phyloP scores from a whole-genome alignment of 2,329 filamentous ascomycete genomes.

The Fusarium papillatum region DNA sequence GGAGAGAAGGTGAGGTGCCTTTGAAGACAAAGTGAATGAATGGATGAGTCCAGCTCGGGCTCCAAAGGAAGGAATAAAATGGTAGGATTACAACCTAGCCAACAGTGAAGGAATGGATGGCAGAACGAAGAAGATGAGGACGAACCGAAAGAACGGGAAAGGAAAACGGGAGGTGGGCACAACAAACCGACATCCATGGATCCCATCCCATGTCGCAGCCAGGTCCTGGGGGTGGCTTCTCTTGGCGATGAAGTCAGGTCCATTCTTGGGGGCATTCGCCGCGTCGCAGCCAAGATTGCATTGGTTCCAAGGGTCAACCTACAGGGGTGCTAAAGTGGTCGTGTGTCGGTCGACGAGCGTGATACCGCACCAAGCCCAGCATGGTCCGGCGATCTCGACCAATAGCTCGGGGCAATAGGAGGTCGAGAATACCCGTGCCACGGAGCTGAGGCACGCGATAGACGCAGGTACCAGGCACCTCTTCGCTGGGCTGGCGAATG shows the following conservation, averaged over 20 bases:
- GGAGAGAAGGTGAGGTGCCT: conserved; percentile 24
- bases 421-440: conserved; percentile 36
- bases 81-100: conserved; percentile 8
- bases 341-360: conserved; percentile 28
- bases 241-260: conserved; percentile 29
- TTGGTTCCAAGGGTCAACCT: conserved; percentile 46
- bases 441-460: conserved; percentile 21
- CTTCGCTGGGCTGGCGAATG: conserved; percentile 14
- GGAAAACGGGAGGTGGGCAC: conserved; percentile 23
- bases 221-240: conserved; percentile 18
- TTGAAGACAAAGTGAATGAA: conserved; percentile 17
- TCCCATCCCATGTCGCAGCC: conserved; percentile 12
- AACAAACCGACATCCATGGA: conserved; percentile 16
- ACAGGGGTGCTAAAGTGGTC: conserved; percentile 35
- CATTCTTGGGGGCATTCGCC: conserved; percentile 20
- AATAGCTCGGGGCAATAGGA: conserved; percentile 20
- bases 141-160: conserved; percentile 11
- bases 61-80: conserved; percentile 29
- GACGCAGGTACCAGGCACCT: conserved; percentile 41
- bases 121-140: conserved; percentile 33
- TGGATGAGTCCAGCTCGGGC: conserved; percentile 40
- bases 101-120: conserved; percentile 38
- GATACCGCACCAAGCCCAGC: conserved; percentile 23
- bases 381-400: conserved; percentile 25
- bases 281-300: conserved; percentile 45